A percentile compares a stretch with the other conserved stretches of the same genome.
phyloP scores from a whole-genome alignment of 169 alveolate genomes.

The Theileria sp. region DNA sequence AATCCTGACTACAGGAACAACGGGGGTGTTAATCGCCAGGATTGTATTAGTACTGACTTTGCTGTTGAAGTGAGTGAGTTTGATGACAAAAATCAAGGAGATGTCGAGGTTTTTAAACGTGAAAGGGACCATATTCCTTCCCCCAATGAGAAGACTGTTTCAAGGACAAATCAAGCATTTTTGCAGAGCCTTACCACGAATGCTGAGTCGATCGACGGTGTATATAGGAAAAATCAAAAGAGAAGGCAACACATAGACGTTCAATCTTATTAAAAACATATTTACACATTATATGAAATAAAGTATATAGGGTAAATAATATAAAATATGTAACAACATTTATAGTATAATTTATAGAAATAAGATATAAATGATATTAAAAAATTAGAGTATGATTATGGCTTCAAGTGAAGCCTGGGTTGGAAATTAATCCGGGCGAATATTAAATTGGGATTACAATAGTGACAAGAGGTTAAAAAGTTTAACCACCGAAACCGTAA shows the following conservation, averaged over 20 bases:
- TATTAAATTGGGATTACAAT: constrained; percentile 36
- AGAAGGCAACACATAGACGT: neutral
- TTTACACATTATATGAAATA: neutral
- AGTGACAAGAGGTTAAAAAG: constrained; percentile 8
- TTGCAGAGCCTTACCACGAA: constrained; percentile 29
- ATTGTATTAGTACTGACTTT: constrained; percentile 13
- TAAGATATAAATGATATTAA: neutral
- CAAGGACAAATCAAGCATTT: neutral
- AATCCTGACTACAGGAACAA: constrained; percentile 9
- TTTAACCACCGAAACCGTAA: constrained; percentile 99
- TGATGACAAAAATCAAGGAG: neutral
- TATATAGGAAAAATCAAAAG: constrained; percentile 1
- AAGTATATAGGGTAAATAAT: neutral
- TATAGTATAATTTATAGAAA: neutral
- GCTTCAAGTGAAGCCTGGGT: constrained; percentile 71
- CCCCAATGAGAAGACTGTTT: constrained; percentile 11
- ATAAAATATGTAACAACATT: too few species aligned
- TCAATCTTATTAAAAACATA: constrained; percentile 23
- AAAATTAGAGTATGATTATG: constrained; percentile 9
- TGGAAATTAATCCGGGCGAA: constrained; percentile 30
- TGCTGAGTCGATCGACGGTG: constrained; percentile 38
- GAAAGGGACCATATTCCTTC: constrained; percentile 8
- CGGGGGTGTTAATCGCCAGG: constrained; percentile 19
- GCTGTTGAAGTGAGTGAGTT: constrained; percentile 10
- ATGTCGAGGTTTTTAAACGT: neutral